phyloP scores from a whole-genome alignment of 768 basidiomycete species.

The Macrolepiota dolichaula region DNA sequence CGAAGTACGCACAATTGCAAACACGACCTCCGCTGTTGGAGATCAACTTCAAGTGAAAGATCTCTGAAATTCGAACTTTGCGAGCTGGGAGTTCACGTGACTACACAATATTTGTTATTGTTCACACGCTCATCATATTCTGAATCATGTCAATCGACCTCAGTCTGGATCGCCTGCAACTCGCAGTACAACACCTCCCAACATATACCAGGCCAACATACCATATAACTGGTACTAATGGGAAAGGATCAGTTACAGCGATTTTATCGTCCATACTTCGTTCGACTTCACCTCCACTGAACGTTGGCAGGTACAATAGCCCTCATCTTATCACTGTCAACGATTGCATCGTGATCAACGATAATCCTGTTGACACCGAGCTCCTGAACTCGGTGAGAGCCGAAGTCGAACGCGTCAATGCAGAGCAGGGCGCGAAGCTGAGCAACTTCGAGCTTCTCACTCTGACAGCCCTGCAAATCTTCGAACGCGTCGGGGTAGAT shows the following conservation, averaged over 20 bases:
- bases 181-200: conserved; percentile 52
- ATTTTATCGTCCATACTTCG: conserved; percentile 74
- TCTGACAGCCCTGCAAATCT: conserved; percentile 71
- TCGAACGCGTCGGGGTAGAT: conserved; percentile 70
- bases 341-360: conserved; percentile 75
- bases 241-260: conserved; percentile 91
- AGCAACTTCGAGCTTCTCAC: conserved; percentile 87
- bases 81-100: too few relatives aligned
- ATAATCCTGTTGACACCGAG: conserved; percentile 42
- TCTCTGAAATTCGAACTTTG: too few relatives aligned
- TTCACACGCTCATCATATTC: background rate
- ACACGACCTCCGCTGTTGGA: too few relatives aligned
- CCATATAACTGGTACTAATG: conserved; percentile 95
- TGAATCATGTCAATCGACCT: conserved; percentile 63
- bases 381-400: conserved; percentile 45
- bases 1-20: too few relatives aligned
- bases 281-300: conserved; percentile 49
- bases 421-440: conserved; percentile 39
- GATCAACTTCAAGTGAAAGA: too few relatives aligned
- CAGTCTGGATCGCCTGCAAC: conserved; percentile 54
- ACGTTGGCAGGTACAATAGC: conserved; percentile 84
- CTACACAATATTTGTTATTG: background rate
- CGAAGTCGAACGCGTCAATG: conserved; percentile 47
- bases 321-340: conserved; percentile 81
- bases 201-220: conserved; percentile 75